These are phyloP conservation scores for Phaeodactylum tricornutum DNA, from an alignment of 108 stramenopile species.

Conservation along the genomic window DNA sequence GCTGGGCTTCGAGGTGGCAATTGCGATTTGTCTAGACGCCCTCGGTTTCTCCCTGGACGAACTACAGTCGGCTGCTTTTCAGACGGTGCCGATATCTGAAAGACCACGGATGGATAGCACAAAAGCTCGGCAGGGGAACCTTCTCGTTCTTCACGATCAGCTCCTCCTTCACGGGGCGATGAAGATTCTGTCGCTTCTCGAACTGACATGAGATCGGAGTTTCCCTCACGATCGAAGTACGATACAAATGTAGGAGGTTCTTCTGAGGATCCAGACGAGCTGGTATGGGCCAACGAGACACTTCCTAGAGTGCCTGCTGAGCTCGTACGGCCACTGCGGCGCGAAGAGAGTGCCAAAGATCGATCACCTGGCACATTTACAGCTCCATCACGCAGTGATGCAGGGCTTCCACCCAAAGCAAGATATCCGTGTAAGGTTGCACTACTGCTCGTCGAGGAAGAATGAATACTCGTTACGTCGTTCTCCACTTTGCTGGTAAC, in stretches of 20 bases:
- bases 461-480: neutral
- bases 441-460: neutral
- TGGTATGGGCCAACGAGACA: neutral
- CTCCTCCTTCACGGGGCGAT: neutral
- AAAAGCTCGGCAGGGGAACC: constrained; percentile 1
- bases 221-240: constrained; percentile 1
- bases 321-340: neutral
- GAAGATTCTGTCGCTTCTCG: neutral
- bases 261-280: neutral
- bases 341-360: neutral
- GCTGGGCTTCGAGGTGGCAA: constrained; percentile 3
- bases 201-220: neutral
- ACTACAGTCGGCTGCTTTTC: neutral
- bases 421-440: constrained; percentile 1
- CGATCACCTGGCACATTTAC: neutral
- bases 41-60: neutral
- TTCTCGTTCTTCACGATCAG: constrained; percentile 1
- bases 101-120: neutral
- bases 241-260: constrained; percentile 5
- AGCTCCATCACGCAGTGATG: neutral
- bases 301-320: neutral
- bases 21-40: neutral
- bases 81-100: neutral
- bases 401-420: neutral
- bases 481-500: neutral